These are phyloP conservation scores for Penicillium sp. DNA, from an alignment of 2,329 filamentous ascomycete genomes.

Conservation along the genomic window DNA sequence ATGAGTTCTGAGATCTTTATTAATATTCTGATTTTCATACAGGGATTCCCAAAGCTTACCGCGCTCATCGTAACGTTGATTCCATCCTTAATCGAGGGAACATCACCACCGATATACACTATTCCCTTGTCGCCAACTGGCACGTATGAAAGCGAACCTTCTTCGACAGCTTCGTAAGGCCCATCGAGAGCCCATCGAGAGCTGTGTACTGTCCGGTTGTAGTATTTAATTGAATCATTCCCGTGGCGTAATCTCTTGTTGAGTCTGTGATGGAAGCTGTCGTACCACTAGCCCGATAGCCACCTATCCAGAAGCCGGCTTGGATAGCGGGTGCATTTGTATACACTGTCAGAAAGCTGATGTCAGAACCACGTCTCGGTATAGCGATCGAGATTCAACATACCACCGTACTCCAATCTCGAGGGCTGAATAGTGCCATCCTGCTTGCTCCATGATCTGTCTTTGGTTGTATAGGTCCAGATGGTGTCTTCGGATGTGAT, in stretches of 20 bases:
- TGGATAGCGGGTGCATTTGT: conserved; percentile 12
- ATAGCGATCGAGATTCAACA: neutral
- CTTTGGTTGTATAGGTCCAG: neutral
- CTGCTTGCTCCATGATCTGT: conserved; percentile 11
- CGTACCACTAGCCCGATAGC: conserved; percentile 12
- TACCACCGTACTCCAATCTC: conserved; percentile 12
- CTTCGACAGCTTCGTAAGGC: conserved; percentile 11
- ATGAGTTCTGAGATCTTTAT: conserved; percentile 9
- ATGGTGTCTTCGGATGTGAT: too few relatives aligned
- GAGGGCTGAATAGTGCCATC: conserved; percentile 12
- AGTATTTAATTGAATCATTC: conserved; percentile 18
- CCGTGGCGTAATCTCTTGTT: conserved; percentile 6
- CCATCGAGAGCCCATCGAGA: conserved; percentile 9
- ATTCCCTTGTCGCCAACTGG: conserved; percentile 10
- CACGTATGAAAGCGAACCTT: conserved; percentile 15
- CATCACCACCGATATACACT: conserved; percentile 20
- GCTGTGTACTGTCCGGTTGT: conserved; percentile 10
- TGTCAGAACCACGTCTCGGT: neutral
- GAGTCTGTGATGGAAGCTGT: conserved; percentile 15
- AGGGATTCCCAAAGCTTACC: neutral
- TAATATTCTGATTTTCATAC: neutral
- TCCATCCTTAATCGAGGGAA: conserved; percentile 14
- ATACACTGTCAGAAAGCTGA: conserved; percentile 3
- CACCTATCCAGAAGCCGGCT: conserved; percentile 15
- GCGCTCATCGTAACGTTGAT: conserved; percentile 13